Base-by-base conservation (phyloP, 148 eudicot genomes). In the Chenopodium berlandieri region DNA sequence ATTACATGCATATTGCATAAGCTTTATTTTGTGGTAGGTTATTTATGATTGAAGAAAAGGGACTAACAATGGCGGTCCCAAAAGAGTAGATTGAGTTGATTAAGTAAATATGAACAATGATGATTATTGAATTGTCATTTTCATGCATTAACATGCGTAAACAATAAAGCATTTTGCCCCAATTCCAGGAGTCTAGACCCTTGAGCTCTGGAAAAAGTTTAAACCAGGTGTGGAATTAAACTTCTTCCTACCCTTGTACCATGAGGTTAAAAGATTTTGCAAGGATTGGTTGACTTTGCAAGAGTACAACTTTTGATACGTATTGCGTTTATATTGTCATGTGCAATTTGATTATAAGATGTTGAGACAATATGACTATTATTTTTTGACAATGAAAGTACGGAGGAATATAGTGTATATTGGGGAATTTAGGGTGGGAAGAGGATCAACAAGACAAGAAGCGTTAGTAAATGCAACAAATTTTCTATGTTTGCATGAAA, bases 141-240 rank as follows among this genome's bases (percentile, higher is more conserved):
- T 83, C 86, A 79, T 67, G 79, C 72, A 79, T 44, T 13, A 54
- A 68, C 86, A 84, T 79, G 86, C 83, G 77, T 71, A 75, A 75
- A 19, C 83, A 79, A 44, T 34, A 75, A 75, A 80, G 80, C 73
- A 70, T 75, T 76, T 62, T 84, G 86, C 83, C 77, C 79, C 83
- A 25, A 58, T 22, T 79, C 69, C 74, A 84, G 86, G 86, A 37
- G 67, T 76, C 80, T 62, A 75, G 63, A 60, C 52, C 77, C 75
- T 31, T 67, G n/a, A 17, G 46, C 63, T 30, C 1, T 16, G 54
- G 69, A 44, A 68, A 73, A 76, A 37, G 69, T 62, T 76, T 22
- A 30, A 40, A 20, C 25, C 1, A 17, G 4, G 60, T 54, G 60
- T 54, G 20, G 16, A 54, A 54, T 54, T 54, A 11, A 12, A 54